Conservation (phyloP, 805 yeast species). For the Maudiozyma bulderi region DNA sequence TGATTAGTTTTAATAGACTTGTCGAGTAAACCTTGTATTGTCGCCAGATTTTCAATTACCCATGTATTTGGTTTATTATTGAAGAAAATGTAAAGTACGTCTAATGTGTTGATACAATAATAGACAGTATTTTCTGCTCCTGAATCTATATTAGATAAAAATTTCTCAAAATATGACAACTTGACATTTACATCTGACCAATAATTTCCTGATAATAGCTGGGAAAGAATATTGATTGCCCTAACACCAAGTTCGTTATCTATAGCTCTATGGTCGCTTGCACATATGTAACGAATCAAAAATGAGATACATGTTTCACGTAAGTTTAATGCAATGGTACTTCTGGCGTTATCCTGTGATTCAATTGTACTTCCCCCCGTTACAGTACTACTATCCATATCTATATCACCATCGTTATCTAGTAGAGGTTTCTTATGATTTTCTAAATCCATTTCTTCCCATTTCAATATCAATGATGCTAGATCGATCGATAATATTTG, state of each 20-base stretch:
- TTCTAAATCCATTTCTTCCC: constrained; percentile 57
- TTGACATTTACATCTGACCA: constrained; percentile 92
- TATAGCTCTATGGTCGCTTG: constrained; percentile 73
- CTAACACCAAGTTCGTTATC: constrained; percentile 75
- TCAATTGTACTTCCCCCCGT: not conserved
- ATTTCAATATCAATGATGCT: constrained; percentile 71
- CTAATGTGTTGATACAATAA: constrained; percentile 81
- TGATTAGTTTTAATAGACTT: constrained; percentile 75
- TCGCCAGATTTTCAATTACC: constrained; percentile 63
- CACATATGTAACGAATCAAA: constrained; percentile 77
- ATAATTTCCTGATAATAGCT: constrained; percentile 55
- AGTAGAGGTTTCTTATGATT: constrained; percentile 5
- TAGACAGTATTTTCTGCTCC: constrained; percentile 60
- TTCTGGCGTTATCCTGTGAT: not conserved
- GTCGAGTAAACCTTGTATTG: constrained; percentile 65
- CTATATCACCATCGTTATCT: constrained; percentile 22
- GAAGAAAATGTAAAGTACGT: constrained; percentile 74
- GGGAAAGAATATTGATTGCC: constrained; percentile 69
- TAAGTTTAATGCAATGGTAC: constrained; percentile 50
- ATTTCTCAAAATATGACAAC: constrained; percentile 78
- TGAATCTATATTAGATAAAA: constrained; percentile 68
- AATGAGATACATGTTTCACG: constrained; percentile 87
- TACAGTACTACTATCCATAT: constrained; percentile 12
- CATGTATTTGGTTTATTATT: constrained; percentile 69
- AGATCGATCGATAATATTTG: constrained; percentile 82